Evolutionary conservation across 768 basidiomycete species (phyloP).

Genomic region (Fomitopsis pulvina): DNA sequence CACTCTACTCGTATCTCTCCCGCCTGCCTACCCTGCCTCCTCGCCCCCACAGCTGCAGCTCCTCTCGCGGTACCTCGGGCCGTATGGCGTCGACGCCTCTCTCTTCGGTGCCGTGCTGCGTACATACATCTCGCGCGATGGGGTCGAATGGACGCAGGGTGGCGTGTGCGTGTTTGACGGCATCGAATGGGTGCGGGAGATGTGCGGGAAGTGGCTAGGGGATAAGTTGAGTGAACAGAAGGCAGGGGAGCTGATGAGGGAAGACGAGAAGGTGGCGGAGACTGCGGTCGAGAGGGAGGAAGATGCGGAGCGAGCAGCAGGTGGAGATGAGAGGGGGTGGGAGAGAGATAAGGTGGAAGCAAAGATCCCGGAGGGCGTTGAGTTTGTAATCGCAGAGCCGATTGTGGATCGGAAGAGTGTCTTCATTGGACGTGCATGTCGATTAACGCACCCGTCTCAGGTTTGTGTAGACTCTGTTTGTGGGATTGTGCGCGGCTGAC

Average conservation of each 20-base stretch:
- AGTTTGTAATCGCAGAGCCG: conserved; percentile 67
- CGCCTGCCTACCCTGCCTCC: conserved; percentile 52
- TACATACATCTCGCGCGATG: conserved; percentile 72
- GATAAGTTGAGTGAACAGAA: conserved; percentile 53
- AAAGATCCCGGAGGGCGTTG: conserved; percentile 51
- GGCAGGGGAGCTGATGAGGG: conserved; percentile 48
- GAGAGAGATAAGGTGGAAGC: conserved; percentile 6
- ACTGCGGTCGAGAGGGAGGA: conserved; percentile 19
- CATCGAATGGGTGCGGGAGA: conserved; percentile 66
- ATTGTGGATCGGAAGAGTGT: conserved; percentile 81
- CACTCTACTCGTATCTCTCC: conserved; percentile 37
- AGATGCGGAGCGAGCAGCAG: conserved; percentile 25
- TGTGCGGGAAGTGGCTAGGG: conserved; percentile 63
- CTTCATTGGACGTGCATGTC: conserved; percentile 83
- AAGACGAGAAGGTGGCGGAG: conserved; percentile 30
- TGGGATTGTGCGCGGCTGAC: background rate
- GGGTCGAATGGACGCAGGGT: conserved; percentile 71
- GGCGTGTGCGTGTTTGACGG: conserved; percentile 85
- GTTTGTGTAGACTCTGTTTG: conserved; percentile 32
- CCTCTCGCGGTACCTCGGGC: conserved; percentile 75
- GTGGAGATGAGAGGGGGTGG: conserved; percentile 7
- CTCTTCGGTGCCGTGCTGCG: conserved; percentile 75
- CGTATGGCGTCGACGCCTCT: conserved; percentile 64
- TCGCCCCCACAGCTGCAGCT: conserved; percentile 80
- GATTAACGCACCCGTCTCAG: conserved; percentile 70